Percentiles rank a stretch among this genome's conserved stretches.
Conservation (phyloP, 2,329 filamentous ascomycete species). For the Lasiodiplodia hormozganensis region DNA sequence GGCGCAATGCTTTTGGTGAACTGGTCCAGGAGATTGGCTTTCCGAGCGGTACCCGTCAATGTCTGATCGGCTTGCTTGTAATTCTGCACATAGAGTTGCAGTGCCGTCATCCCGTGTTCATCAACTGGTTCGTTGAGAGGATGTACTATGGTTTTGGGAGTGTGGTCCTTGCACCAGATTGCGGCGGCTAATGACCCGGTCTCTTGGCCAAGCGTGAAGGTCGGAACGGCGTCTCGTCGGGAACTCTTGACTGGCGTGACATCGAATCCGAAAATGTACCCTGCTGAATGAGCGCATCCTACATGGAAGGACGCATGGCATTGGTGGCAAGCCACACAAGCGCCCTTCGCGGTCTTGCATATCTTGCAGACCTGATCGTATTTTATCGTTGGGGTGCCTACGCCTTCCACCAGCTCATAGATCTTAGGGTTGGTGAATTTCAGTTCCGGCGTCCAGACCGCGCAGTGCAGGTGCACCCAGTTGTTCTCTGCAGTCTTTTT, state of each 20-base stretch:
- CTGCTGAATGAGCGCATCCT: slow-evolving; percentile 84
- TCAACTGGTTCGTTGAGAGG: slow-evolving; percentile 78
- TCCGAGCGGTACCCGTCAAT: slow-evolving; percentile 89
- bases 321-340: slow-evolving; percentile 82
- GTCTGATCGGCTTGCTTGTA: slow-evolving; percentile 95
- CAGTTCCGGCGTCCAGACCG: slow-evolving; percentile 89
- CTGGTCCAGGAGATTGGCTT: slow-evolving; percentile 78
- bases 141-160: slow-evolving; percentile 74
- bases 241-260: slow-evolving; percentile 89
- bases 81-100: slow-evolving; percentile 85
- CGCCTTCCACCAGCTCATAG: slow-evolving; percentile 86
- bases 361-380: slow-evolving; percentile 83
- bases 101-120: slow-evolving; percentile 74
- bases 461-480: slow-evolving; percentile 96
- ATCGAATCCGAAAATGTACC: slow-evolving; percentile 87
- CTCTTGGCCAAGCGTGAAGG: slow-evolving; percentile 78
- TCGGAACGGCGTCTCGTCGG: slow-evolving; percentile 78
- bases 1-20: slow-evolving; percentile 62
- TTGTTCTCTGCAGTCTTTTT: slow-evolving; percentile 97
- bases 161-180: slow-evolving; percentile 91
- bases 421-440: slow-evolving; percentile 87
- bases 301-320: slow-evolving; percentile 80
- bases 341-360: slow-evolving; percentile 77
- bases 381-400: slow-evolving; percentile 74
- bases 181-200: slow-evolving; percentile 82